phyloP scores from a whole-genome alignment of 345 rosid genomes.

The Salix udensis region DNA sequence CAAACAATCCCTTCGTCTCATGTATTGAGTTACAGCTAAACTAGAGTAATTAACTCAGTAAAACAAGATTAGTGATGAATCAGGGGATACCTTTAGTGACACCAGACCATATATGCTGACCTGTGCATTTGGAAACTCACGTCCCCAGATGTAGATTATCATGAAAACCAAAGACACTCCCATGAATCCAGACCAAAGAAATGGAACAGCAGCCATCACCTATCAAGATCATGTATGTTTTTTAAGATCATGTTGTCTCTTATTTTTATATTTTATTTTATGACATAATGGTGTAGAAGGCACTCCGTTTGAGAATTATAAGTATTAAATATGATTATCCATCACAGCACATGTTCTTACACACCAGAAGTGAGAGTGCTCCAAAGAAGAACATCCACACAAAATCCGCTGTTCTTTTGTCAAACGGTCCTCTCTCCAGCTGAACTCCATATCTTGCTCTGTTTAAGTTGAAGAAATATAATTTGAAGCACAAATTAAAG shows the following conservation, averaged over 20 bases:
- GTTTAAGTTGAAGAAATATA: neutral
- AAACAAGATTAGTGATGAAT: neutral
- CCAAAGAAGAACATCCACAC: constrained; percentile 70
- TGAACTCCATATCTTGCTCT: constrained; percentile 63
- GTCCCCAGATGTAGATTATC: constrained; percentile 57
- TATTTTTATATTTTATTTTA: no score
- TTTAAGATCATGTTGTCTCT: no score
- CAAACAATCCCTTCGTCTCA: neutral
- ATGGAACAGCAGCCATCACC: constrained; percentile 47
- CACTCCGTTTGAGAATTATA: no score
- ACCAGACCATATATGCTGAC: constrained; percentile 54
- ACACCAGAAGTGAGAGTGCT: constrained; percentile 59
- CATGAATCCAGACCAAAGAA: constrained; percentile 42
- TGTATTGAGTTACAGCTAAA: neutral
- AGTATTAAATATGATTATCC: no score
- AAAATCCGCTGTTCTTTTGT: constrained; percentile 64
- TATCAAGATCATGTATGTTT: constrained; percentile 2
- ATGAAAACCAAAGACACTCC: constrained; percentile 55
- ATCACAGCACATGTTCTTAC: neutral
- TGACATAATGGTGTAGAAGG: no score
- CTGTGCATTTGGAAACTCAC: constrained; percentile 53
- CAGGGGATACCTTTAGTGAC: constrained; percentile 41
- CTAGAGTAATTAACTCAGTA: neutral
- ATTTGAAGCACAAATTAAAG: no score
- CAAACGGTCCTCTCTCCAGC: constrained; percentile 59